A percentile compares a stretch with the other conserved stretches of the same genome.
Evolutionary conservation across 208 protist genomes (phyloP).

Genomic region (Kentomonas sorsogonicus): DNA sequence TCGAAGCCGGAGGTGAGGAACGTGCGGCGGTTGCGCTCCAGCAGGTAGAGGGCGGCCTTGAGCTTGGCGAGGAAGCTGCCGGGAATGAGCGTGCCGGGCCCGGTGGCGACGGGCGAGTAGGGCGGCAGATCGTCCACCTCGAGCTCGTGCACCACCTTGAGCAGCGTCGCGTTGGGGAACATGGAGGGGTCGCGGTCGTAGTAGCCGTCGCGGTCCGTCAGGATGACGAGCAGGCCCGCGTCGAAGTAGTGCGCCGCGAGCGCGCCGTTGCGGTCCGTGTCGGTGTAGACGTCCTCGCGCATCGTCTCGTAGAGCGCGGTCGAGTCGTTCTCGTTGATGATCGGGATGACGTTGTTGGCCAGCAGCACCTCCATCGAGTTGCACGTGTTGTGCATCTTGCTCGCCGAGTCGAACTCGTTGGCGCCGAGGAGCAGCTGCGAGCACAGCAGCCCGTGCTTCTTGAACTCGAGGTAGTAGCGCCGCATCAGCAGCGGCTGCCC

Average conservation of each 20-base stretch:
- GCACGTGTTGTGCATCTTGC: conserved; percentile 13
- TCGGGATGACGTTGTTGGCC: conserved; percentile 31
- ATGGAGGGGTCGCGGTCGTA: conserved; percentile 31
- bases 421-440: conserved; percentile 56
- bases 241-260: conserved; percentile 35
- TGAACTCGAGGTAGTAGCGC: conserved; percentile 47
- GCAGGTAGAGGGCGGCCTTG: conserved; percentile 26
- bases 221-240: conserved; percentile 48
- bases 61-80: conserved; percentile 37
- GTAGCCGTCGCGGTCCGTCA: conserved; percentile 58
- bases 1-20: conserved; percentile 26
- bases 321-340: conserved; percentile 80
- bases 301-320: conserved; percentile 18
- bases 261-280: conserved; percentile 60
- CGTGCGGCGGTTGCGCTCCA: conserved; percentile 21
- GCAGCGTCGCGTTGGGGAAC: conserved; percentile 21
- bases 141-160: conserved; percentile 17
- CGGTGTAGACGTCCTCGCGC: conserved; percentile 17
- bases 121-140: conserved; percentile 14
- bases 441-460: conserved; percentile 24
- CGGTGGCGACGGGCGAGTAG: conserved; percentile 22
- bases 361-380: conserved; percentile 50
- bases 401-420: conserved; percentile 34
- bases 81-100: not conserved
- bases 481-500: conserved; percentile 58